Evolutionary conservation across 257 asterid species (phyloP).

Genomic region (Plantago elongata): DNA sequence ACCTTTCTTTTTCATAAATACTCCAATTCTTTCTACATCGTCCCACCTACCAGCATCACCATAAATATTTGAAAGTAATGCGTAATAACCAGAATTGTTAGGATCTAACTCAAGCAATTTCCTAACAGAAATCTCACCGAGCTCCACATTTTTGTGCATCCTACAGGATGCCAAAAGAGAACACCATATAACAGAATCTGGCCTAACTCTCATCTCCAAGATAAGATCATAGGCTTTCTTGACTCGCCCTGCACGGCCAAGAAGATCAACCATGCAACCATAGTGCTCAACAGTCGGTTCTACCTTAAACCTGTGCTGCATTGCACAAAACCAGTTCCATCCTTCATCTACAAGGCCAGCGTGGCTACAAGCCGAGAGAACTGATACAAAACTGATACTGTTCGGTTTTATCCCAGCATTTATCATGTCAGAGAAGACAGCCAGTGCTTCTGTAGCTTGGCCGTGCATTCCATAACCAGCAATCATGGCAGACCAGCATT

Average conservation of each 20-base stretch:
- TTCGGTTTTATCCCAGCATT: slow-evolving; percentile 63
- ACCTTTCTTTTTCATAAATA: slow-evolving; percentile 54
- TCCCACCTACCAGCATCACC: slow-evolving; percentile 95
- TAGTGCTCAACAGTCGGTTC: slow-evolving; percentile 80
- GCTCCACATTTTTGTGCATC: slow-evolving; percentile 81
- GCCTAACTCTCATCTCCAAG: slow-evolving; percentile 60
- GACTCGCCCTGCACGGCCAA: slow-evolving; percentile 88
- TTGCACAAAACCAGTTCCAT: slow-evolving; percentile 82
- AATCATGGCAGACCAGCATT: slow-evolving; percentile 91
- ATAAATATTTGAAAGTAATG: slow-evolving; percentile 73
- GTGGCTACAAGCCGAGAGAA: slow-evolving; percentile 91
- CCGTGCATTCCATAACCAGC: slow-evolving; percentile 98
- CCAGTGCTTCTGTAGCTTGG: slow-evolving; percentile 73
- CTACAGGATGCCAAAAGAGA: slow-evolving; percentile 83
- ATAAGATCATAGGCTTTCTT: slow-evolving; percentile 64
- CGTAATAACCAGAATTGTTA: slow-evolving; percentile 68
- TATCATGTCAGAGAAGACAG: slow-evolving; percentile 65
- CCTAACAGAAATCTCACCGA: slow-evolving; percentile 69
- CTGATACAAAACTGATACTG: slow-evolving; percentile 69
- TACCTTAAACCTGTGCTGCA: slow-evolving; percentile 64
- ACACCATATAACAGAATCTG: slow-evolving; percentile 85
- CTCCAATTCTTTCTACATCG: slow-evolving; percentile 68
- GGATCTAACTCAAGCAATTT: slow-evolving; percentile 78
- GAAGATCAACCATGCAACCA: slow-evolving; percentile 94
- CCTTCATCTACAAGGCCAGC: slow-evolving; percentile 89